Evolutionary conservation across 148 eudicot genomes (phyloP), one percentile per base, ranked within the genome.

Genomic region (Arctostaphylos glauca): DNA sequence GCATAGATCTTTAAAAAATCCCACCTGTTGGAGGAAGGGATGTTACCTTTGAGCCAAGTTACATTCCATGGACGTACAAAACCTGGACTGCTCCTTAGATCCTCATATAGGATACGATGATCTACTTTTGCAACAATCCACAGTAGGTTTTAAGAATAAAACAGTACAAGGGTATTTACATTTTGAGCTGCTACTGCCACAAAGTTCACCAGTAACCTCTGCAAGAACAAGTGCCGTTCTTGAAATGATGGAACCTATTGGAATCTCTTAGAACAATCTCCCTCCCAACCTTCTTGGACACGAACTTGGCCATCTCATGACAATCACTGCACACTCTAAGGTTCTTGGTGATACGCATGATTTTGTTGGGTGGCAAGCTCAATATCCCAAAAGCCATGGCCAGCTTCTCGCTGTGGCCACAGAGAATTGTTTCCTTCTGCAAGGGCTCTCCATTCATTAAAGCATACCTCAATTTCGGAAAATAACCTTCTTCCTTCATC

Each of bases 191-290:
- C 44, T 47, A 48, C 44, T 64, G 25, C 43, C 59, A 64, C 76
- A 43, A 47, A 48, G 38, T 62, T 80, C 71, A 82, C 67, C 77
- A 84, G 78, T 84, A 93, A 75, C 90, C 89, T 90, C 85, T 87
- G 81, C 92, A 91, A 82, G 94, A 89, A 59, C 95, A 90, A 46
- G 56, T 59, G 8, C 89, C 93, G 68, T 86, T 86, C 76, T 87
- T 85, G 81, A 91, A 93, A 89, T 87, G 93, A 81, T 90, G 96
- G 83, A 91, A 90, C 43, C 92, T 89, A 56, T 70, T 77, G 43
- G 88, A 86, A 86, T 87, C 91, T 85, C 90, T 85, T 53, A 91
- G 75, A 76, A 90, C 16, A 74, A 91, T 89, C 60, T 89, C 90
- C 81, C 90, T 88, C 16, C 85, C 71, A 70, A 54, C 25, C 49